Evolutionary conservation across 306 rosid species (phyloP).

Genomic region (Inga laurina): DNA sequence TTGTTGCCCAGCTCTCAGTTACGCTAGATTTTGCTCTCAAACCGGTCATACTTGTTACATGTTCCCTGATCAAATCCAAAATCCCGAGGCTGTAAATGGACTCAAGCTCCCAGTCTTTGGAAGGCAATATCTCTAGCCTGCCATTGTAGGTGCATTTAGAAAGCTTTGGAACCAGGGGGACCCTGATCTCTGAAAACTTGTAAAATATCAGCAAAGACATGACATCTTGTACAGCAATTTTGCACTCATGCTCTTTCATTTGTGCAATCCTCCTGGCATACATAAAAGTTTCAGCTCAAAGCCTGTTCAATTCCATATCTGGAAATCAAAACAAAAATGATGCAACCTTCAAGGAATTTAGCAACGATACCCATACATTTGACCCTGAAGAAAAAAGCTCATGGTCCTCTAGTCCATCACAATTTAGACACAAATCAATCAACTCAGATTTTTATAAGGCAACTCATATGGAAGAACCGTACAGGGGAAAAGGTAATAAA

Average conservation of each 20-base stretch:
- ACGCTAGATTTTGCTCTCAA: constrained; percentile 83
- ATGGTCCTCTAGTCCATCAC: constrained; percentile 13
- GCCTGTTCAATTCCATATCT: constrained; percentile 18
- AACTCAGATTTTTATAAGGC: not conserved
- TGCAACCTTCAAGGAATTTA: constrained; percentile 20
- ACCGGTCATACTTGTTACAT: constrained; percentile 71
- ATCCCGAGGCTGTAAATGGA: constrained; percentile 73
- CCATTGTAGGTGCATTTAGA: constrained; percentile 82
- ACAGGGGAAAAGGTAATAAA: not conserved
- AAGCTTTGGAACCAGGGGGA: constrained; percentile 80
- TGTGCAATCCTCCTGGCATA: constrained; percentile 88
- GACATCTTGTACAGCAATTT: constrained; percentile 80
- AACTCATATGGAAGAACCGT: not conserved
- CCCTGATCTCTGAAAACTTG: constrained; percentile 89
- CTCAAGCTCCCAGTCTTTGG: constrained; percentile 94
- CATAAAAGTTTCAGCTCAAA: constrained; percentile 44
- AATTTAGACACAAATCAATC: constrained; percentile 19
- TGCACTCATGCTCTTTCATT: constrained; percentile 81
- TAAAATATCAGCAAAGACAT: constrained; percentile 73
- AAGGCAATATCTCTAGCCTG: constrained; percentile 87
- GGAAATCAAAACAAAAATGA: not conserved
- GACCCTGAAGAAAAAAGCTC: constrained; percentile 31
- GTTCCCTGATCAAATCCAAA: constrained; percentile 84
- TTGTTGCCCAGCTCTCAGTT: constrained; percentile 83
- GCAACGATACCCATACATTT: constrained; percentile 30